Base-by-base conservation (phyloP, 2,329 filamentous ascomycete species). In the Periconia digitata region DNA sequence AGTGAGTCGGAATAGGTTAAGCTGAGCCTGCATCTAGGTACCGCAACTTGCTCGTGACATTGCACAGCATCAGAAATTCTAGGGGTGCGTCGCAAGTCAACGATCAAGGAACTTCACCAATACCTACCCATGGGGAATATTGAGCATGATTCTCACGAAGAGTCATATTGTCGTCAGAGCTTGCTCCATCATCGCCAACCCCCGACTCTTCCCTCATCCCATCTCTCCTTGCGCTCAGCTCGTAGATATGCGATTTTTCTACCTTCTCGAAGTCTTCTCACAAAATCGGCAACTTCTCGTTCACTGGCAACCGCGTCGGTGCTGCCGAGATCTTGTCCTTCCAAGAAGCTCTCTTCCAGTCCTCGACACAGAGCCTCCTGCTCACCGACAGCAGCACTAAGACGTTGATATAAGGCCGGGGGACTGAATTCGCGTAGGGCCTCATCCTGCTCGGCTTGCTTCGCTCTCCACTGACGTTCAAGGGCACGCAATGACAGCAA, bases 161-260 rank as follows among this genome's bases (percentile, higher is more conserved):
- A 32, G 27, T 13, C n/a, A 15, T 32, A 15, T 13, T 32, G 10
- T 32, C 3, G n/a, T 10, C 27, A 32, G 23, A 15, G 35, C 12
- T 24, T 22, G 29, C 8, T 16, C 16, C 10, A 47, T 66, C 53
- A 71, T 64, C 92, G 83, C 94, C 94, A 97, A 1, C 94, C 94
- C 10, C 92, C 92, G 27, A 97, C 92, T 58, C 92, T 80, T 20
- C 92, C 91, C 73, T 97, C 92, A 69, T 97, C 94, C 94, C 94
- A 97, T 60, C 94, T 81, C 63, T 91, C 88, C 72, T 92, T 95
- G 57, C 90, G 83, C 76, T 97, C 94, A 64, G 86, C 85, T 49
- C 94, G 80, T 45, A 92, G 76, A 64, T 94, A 95, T 53, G 86
- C 86, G 48, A 87, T 75, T 59, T 88, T 87, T 66, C 86, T 89